These are phyloP conservation scores for Aspergillus uvarum DNA, from an alignment of 2,329 filamentous ascomycete species.

Conservation along the genomic window DNA sequence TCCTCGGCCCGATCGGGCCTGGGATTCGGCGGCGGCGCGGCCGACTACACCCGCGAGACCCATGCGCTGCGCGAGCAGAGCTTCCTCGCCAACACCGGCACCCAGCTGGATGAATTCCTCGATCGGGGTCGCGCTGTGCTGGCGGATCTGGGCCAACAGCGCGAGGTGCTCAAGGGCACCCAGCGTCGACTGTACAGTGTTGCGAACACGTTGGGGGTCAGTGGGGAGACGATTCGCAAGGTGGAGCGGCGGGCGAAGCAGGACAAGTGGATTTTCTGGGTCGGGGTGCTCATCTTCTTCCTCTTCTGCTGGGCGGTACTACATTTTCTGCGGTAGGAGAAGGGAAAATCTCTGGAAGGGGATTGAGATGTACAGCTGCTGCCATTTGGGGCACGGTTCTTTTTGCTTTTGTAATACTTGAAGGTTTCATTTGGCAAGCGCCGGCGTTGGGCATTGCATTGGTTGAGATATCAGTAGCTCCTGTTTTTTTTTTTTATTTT, in stretches of 20 bases:
- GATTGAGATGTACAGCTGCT: background rate
- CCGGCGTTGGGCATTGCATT: constrained; percentile 28
- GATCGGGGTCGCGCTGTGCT: constrained; percentile 87
- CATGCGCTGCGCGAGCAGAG: constrained; percentile 86
- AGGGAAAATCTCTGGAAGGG: constrained; percentile 23
- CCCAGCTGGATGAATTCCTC: constrained; percentile 88
- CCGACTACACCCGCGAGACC: constrained; percentile 68
- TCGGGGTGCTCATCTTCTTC: constrained; percentile 81
- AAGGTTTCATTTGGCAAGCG: constrained; percentile 23
- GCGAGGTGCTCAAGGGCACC: constrained; percentile 92
- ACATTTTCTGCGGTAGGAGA: constrained; percentile 71
- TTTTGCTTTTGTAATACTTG: constrained; percentile 19
- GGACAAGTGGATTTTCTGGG: constrained; percentile 98
- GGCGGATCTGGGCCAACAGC: constrained; percentile 82
- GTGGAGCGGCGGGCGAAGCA: constrained; percentile 86
- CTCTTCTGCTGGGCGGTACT: constrained; percentile 88
- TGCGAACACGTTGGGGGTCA: constrained; percentile 88
- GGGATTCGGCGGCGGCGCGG: constrained; percentile 46
- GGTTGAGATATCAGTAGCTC: constrained; percentile 1
- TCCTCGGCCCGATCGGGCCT: constrained; percentile 39
- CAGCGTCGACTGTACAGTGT: constrained; percentile 89
- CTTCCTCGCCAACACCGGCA: constrained; percentile 80
- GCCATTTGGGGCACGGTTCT: constrained; percentile 1
- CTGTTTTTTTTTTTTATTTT: no score
- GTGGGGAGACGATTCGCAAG: constrained; percentile 95